Percentiles rank a stretch among this genome's conserved stretches.
phyloP scores from a whole-genome alignment of 2,329 filamentous ascomycete genomes.

The Claviceps digitariae region DNA sequence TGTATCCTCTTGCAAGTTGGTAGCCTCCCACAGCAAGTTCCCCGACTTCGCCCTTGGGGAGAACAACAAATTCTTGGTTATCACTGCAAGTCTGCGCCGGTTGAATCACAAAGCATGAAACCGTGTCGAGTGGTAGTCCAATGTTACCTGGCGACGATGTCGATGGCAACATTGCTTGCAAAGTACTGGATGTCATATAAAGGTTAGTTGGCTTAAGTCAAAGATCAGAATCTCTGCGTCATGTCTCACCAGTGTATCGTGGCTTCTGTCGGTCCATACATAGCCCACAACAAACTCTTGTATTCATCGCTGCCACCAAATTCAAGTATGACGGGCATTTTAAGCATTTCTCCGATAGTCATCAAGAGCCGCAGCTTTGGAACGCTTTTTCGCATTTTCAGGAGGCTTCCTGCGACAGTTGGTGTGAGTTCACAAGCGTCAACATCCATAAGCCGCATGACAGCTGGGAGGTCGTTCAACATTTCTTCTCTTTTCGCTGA shows the following conservation, averaged over 20 bases:
- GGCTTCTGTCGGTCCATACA: constrained; percentile 91
- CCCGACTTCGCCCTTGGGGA: constrained; percentile 55
- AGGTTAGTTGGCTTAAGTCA: not conserved
- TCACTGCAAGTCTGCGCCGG: constrained; percentile 19
- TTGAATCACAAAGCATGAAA: constrained; percentile 60
- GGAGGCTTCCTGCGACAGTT: constrained; percentile 66
- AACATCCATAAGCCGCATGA: constrained; percentile 50
- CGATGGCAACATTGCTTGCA: constrained; percentile 49
- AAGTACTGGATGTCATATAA: constrained; percentile 36
- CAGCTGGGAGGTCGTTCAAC: constrained; percentile 58
- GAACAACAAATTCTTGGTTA: constrained; percentile 29
- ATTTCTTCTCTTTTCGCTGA: constrained; percentile 55
- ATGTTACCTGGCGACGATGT: constrained; percentile 52
- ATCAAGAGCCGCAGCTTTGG: constrained; percentile 58
- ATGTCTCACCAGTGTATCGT: constrained; percentile 63
- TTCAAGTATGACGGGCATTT: constrained; percentile 58
- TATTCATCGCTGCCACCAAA: constrained; percentile 49
- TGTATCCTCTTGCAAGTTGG: constrained; percentile 68
- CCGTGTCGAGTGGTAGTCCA: constrained; percentile 65
- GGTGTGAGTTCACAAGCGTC: constrained; percentile 86
- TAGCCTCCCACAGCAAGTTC: constrained; percentile 71
- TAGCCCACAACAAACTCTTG: constrained; percentile 65
- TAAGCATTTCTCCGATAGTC: constrained; percentile 91
- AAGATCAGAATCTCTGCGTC: not conserved
- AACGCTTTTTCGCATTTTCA: constrained; percentile 52